Conservation (phyloP, 2,329 filamentous ascomycete genomes). For the Alternaria longipes region DNA sequence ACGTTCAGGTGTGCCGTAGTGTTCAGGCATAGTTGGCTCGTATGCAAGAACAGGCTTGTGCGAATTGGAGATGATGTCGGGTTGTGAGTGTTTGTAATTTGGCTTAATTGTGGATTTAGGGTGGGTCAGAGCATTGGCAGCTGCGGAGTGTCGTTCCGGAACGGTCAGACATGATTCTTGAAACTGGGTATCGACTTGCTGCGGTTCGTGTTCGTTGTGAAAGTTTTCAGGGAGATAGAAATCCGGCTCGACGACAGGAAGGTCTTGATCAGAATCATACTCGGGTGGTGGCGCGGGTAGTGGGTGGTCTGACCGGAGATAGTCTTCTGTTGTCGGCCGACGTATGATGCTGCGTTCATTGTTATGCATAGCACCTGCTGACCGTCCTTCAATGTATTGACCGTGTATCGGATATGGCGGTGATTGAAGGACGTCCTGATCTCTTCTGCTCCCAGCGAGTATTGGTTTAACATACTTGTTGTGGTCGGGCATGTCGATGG, state of each 20-base stretch:
- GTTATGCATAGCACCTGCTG: neutral
- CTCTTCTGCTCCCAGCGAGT: neutral
- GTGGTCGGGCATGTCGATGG: slow-evolving; percentile 11
- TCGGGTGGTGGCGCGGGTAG: slow-evolving; percentile 2
- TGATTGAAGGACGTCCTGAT: neutral
- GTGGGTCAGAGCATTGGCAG: neutral
- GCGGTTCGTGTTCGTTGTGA: neutral
- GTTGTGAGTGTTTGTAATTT: neutral
- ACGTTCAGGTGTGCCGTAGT: neutral
- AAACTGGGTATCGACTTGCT: neutral
- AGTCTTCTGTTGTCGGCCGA: slow-evolving; percentile 14
- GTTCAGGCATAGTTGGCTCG: neutral
- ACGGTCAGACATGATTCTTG: neutral
- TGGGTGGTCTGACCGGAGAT: neutral
- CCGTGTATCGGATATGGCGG: slow-evolving; percentile 11
- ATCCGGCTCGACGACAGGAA: slow-evolving; percentile 13
- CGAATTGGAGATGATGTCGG: neutral
- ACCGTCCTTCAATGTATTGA: neutral
- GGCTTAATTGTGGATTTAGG: neutral
- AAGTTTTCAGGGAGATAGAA: neutral
- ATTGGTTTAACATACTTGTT: neutral
- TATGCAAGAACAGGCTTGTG: neutral
- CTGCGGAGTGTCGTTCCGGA: neutral
- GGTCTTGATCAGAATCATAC: slow-evolving; percentile 13
- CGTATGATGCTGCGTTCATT: neutral